These are phyloP conservation scores for Colletotrichum sp. DNA, from an alignment of 2,329 filamentous ascomycete genomes.

Conservation along the genomic window DNA sequence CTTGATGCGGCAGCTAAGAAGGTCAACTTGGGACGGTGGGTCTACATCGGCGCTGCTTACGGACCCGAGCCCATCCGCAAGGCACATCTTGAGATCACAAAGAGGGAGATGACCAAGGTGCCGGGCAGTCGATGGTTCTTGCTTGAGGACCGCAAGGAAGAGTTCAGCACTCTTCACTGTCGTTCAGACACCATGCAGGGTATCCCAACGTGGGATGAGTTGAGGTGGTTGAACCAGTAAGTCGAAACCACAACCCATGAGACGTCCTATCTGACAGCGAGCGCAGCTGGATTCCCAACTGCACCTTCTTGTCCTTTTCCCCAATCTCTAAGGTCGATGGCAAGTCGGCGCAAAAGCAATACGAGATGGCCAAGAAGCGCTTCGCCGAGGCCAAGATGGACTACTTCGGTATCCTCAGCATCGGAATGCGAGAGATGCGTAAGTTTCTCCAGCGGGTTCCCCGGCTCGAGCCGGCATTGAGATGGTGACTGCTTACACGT, in stretches of 20 bases:
- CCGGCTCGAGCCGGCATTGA: neutral
- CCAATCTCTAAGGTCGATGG: conserved; percentile 49
- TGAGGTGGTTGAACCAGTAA: conserved; percentile 38
- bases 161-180: conserved; percentile 33
- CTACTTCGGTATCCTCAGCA: conserved; percentile 42
- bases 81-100: conserved; percentile 13
- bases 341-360: conserved; percentile 42
- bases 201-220: conserved; percentile 39
- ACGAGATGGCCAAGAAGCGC: conserved; percentile 34
- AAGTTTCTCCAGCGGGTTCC: neutral
- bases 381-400: conserved; percentile 41
- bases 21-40: conserved; percentile 46
- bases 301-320: conserved; percentile 46
- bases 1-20: conserved; percentile 42
- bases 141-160: conserved; percentile 18
- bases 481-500: neutral
- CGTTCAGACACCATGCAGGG: conserved; percentile 27
- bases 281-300: conserved; percentile 44
- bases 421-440: conserved; percentile 50
- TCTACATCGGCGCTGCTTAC: conserved; percentile 49
- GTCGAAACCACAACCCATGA: neutral
- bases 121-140: conserved; percentile 11
- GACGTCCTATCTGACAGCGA: neutral
- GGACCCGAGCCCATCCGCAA: conserved; percentile 29
- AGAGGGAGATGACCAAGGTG: conserved; percentile 10